Evolutionary conservation across 2,329 filamentous ascomycete genomes (phyloP).

Genomic region (Reticulascus tulasneorum): DNA sequence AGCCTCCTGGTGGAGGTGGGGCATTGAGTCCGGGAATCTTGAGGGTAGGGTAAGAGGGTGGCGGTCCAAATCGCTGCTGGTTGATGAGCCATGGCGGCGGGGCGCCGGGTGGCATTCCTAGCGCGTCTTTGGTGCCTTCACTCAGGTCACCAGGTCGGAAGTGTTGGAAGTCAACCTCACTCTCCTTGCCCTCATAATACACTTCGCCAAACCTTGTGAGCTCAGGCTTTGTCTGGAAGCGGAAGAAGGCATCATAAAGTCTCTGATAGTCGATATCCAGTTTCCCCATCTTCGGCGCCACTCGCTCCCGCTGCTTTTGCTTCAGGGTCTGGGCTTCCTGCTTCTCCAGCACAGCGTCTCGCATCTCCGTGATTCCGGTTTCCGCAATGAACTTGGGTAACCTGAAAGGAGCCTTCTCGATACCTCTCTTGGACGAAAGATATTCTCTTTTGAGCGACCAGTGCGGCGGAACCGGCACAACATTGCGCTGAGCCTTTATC

Average conservation of each 20-base stretch:
- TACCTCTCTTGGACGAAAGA: slow-evolving; percentile 90
- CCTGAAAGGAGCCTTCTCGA: slow-evolving; percentile 91
- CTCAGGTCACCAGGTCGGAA: slow-evolving; percentile 86
- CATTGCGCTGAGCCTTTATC: slow-evolving; percentile 92
- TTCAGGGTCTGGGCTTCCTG: slow-evolving; percentile 88
- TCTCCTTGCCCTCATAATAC: slow-evolving; percentile 99
- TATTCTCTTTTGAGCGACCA: slow-evolving; percentile 98
- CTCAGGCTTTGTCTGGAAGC: slow-evolving; percentile 93
- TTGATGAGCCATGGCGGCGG: slow-evolving; percentile 97
- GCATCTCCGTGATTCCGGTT: slow-evolving; percentile 97
- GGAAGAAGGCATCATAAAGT: slow-evolving; percentile 97
- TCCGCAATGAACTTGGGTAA: slow-evolving; percentile 96
- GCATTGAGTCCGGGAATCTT: slow-evolving; percentile 94
- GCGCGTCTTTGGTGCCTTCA: slow-evolving; percentile 83
- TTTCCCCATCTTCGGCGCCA: slow-evolving; percentile 93
- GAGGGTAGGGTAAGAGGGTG: slow-evolving; percentile 90
- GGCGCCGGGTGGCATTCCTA: slow-evolving; percentile 88
- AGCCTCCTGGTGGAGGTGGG: slow-evolving; percentile 80
- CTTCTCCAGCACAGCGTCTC: slow-evolving; percentile 92
- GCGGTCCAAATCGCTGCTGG: slow-evolving; percentile 88
- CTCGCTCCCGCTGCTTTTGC: slow-evolving; percentile 91
- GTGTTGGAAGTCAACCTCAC: slow-evolving; percentile 89
- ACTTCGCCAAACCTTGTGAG: slow-evolving; percentile 94
- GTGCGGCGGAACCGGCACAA: slow-evolving; percentile 88
- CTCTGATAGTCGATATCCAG: slow-evolving; percentile 98